These are phyloP conservation scores for Hymenoscyphus salicellus DNA, from an alignment of 2,329 filamentous ascomycete species.

Conservation along the genomic window DNA sequence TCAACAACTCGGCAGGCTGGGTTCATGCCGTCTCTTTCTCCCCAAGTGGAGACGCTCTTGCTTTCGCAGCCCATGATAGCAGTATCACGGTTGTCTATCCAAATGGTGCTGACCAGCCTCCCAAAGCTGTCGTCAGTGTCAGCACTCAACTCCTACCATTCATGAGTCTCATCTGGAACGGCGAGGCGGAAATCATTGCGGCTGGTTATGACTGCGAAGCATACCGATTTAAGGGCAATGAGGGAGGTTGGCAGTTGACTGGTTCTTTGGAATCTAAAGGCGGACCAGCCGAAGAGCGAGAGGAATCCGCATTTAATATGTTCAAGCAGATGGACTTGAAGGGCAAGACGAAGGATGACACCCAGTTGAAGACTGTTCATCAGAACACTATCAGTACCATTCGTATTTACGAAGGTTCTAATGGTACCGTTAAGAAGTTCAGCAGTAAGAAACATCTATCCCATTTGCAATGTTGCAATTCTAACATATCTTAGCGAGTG, in stretches of 20 bases:
- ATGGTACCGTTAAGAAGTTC: constrained; percentile 69
- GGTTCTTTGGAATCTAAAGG: constrained; percentile 76
- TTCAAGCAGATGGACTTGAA: constrained; percentile 98
- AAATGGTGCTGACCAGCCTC: constrained; percentile 83
- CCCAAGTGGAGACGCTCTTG: constrained; percentile 86
- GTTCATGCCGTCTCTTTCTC: constrained; percentile 92
- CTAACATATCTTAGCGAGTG: constrained; percentile 57
- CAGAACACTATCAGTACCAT: constrained; percentile 94
- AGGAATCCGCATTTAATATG: constrained; percentile 96
- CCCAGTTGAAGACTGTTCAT: constrained; percentile 89
- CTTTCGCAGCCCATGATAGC: constrained; percentile 92
- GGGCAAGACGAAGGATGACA: constrained; percentile 88
- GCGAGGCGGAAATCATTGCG: constrained; percentile 89
- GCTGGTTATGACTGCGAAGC: constrained; percentile 89
- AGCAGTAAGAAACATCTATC: constrained; percentile 63
- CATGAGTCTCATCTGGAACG: constrained; percentile 87
- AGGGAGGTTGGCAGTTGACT: constrained; percentile 77
- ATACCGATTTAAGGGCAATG: constrained; percentile 79
- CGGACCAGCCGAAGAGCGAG: constrained; percentile 55
- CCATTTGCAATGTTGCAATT: constrained; percentile 31
- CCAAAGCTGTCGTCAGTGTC: constrained; percentile 84
- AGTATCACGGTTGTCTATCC: constrained; percentile 97
- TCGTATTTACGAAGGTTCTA: constrained; percentile 67
- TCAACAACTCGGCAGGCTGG: constrained; percentile 97
- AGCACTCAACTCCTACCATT: constrained; percentile 89